These are phyloP conservation scores for Spergularia azorica DNA, from an alignment of 179 eudicot genomes.

Conservation along the genomic window DNA sequence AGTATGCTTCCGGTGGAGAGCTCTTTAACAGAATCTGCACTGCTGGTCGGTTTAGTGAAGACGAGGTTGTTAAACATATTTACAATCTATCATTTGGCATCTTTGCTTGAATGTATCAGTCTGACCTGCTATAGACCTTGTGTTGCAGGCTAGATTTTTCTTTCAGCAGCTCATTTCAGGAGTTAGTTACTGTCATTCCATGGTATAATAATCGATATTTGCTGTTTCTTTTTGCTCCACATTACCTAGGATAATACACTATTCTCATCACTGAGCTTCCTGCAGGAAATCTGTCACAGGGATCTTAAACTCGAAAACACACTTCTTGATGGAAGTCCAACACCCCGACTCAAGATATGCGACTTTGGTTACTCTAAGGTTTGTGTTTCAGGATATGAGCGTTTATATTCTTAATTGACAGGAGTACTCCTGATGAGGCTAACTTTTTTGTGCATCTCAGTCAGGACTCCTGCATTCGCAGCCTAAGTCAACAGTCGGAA, in stretches of 20 bases:
- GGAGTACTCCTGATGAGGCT: no score
- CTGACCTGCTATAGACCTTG: background rate
- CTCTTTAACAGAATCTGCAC: constrained; percentile 43
- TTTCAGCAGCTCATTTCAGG: constrained; percentile 84
- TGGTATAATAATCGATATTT: constrained; percentile 36
- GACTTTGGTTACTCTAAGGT: constrained; percentile 95
- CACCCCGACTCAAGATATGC: constrained; percentile 80
- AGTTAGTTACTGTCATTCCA: constrained; percentile 75
- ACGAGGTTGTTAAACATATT: constrained; percentile 35
- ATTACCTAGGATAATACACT: background rate
- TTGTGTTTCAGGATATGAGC: background rate
- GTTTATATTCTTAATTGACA: background rate
- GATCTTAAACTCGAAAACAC: constrained; percentile 87
- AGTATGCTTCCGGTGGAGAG: constrained; percentile 55
- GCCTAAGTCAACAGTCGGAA: constrained; percentile 86
- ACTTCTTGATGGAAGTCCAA: constrained; percentile 73
- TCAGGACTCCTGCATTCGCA: constrained; percentile 77
- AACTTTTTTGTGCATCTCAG: constrained; percentile 28
- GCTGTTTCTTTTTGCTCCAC: background rate
- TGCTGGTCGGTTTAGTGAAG: constrained; percentile 56
- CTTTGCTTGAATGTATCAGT: background rate
- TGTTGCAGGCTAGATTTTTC: constrained; percentile 63
- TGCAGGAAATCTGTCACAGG: constrained; percentile 86
- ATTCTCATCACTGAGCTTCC: background rate
- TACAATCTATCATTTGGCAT: background rate